phyloP scores from a whole-genome alignment of 108 stramenopile genomes.

The Cylindrotheca closterium region DNA sequence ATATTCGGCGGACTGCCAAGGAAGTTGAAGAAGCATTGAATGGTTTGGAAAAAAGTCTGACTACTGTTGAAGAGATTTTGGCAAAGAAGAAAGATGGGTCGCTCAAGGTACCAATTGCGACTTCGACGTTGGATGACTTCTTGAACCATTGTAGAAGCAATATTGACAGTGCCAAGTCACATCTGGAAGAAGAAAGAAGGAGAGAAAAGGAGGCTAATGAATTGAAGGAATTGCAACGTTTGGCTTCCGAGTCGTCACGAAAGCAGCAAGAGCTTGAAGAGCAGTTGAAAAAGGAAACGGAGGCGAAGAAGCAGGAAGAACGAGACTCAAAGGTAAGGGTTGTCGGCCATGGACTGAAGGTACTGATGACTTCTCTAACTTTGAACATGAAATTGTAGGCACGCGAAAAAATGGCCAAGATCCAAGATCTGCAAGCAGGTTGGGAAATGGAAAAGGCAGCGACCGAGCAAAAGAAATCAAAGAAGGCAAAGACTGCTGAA shows the following conservation, averaged over 20 bases:
- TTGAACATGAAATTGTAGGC: slow-evolving; percentile 28
- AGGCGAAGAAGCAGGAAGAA: slow-evolving; percentile 67
- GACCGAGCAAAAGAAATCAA: slow-evolving; percentile 42
- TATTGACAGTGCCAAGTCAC: slow-evolving; percentile 84
- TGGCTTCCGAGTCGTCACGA: slow-evolving; percentile 57
- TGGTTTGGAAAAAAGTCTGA: slow-evolving; percentile 74
- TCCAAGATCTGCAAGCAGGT: slow-evolving; percentile 53
- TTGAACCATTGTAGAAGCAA: slow-evolving; percentile 75
- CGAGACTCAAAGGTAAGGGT: slow-evolving; percentile 49
- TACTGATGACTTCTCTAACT: neutral
- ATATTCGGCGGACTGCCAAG: slow-evolving; percentile 77
- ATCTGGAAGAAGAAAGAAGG: slow-evolving; percentile 74
- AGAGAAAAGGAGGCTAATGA: slow-evolving; percentile 68
- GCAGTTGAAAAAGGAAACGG: slow-evolving; percentile 47
- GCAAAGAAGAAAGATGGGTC: slow-evolving; percentile 66
- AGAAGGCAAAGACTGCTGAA: slow-evolving; percentile 36
- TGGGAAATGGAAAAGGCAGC: slow-evolving; percentile 68
- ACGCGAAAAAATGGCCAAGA: slow-evolving; percentile 59
- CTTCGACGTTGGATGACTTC: slow-evolving; percentile 70
- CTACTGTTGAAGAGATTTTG: slow-evolving; percentile 68
- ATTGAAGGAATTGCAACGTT: slow-evolving; percentile 65
- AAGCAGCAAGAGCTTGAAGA: slow-evolving; percentile 58
- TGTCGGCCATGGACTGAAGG: neutral
- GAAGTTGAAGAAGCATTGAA: slow-evolving; percentile 79
- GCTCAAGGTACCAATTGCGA: slow-evolving; percentile 71